phyloP scores from a whole-genome alignment of 2,329 filamentous ascomycete genomes.

The Zasmidium angulare region DNA sequence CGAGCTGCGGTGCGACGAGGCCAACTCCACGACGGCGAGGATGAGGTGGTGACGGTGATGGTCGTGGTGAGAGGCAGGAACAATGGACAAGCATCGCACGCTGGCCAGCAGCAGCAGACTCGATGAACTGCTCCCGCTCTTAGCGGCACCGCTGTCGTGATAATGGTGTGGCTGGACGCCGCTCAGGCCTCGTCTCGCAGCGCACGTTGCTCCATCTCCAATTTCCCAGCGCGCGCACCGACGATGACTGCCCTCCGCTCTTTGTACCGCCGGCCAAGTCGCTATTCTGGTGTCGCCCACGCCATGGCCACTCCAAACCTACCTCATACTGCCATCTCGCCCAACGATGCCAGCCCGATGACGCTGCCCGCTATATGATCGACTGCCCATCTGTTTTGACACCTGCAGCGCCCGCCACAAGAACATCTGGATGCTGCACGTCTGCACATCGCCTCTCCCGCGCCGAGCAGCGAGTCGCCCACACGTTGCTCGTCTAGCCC shows the following conservation, averaged over 20 bases:
- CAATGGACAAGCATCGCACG: neutral
- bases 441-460: neutral
- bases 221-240: constrained; percentile 1
- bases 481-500: neutral
- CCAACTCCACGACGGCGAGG: too few relatives aligned
- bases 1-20: neutral
- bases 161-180: constrained; percentile 2
- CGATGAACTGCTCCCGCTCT: neutral
- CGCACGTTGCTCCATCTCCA: neutral
- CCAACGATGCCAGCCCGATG: neutral
- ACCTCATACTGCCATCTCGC: neutral
- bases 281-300: neutral
- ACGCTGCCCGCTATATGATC: neutral
- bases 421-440: too few relatives aligned
- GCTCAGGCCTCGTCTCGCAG: neutral
- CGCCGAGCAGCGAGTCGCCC: neutral
- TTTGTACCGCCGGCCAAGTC: neutral
- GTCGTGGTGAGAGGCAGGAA: neutral
- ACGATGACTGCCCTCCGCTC: neutral
- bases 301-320: neutral
- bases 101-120: neutral
- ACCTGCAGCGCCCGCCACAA: neutral
- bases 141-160: neutral
- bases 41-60: neutral
- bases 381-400: neutral